These are phyloP conservation scores for Spathaspora hagerdaliae DNA, from an alignment of 805 yeast genomes.

Conservation along the genomic window DNA sequence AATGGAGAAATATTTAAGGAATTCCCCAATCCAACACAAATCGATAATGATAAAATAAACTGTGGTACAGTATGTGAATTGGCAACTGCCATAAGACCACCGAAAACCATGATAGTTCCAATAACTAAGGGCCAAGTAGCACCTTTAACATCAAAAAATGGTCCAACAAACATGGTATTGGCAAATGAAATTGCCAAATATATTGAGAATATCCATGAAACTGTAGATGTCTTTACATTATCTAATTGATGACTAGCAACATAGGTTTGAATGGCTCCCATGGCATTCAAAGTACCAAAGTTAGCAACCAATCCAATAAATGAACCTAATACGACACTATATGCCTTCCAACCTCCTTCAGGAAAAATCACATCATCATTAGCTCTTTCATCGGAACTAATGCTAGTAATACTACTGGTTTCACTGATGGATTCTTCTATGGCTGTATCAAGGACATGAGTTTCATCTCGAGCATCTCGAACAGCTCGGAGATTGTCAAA, in stretches of 20 bases:
- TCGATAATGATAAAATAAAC: slow-evolving; percentile 47
- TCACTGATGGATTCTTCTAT: no score
- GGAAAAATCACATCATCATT: slow-evolving; percentile 11
- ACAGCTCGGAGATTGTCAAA: no score
- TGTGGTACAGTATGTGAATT: slow-evolving; percentile 50
- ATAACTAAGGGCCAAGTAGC: slow-evolving; percentile 41
- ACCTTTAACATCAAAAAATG: slow-evolving; percentile 62
- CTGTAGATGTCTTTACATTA: slow-evolving; percentile 21
- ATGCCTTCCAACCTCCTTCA: slow-evolving; percentile 24
- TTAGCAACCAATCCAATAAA: slow-evolving; percentile 21
- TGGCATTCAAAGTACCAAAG: slow-evolving; percentile 31
- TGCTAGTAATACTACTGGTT: no score
- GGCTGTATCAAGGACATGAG: no score
- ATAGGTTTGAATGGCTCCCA: slow-evolving; percentile 39
- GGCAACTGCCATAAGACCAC: slow-evolving; percentile 54
- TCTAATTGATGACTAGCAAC: slow-evolving; percentile 33
- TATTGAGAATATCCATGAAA: slow-evolving; percentile 41
- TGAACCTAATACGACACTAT: slow-evolving; percentile 20
- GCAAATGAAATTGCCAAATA: slow-evolving; percentile 27
- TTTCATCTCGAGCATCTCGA: no score
- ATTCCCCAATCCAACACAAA: slow-evolving; percentile 52
- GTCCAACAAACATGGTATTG: slow-evolving; percentile 43
- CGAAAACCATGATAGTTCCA: slow-evolving; percentile 41
- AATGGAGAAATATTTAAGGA: slow-evolving; percentile 59
- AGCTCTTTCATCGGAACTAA: not conserved